A percentile compares a stretch with the other conserved stretches of the same genome.
These are phyloP conservation scores for Fusarium brevicatenulatum DNA, from an alignment of 2,329 filamentous ascomycete species.

Conservation along the genomic window DNA sequence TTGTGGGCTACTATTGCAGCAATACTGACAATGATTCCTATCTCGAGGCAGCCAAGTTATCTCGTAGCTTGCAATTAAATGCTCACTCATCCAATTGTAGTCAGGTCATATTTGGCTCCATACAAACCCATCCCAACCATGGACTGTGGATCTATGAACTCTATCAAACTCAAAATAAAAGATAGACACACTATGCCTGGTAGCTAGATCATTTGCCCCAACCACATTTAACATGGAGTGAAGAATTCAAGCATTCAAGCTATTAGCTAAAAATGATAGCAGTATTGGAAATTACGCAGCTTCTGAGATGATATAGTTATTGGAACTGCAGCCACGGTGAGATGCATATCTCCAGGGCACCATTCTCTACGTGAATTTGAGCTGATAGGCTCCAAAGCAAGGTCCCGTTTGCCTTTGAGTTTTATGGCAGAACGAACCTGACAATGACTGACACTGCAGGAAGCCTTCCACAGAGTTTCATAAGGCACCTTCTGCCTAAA, in stretches of 20 bases:
- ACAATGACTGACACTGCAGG: background rate
- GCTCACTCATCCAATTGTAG: background rate
- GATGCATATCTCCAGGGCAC: background rate
- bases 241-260: background rate
- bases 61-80: background rate
- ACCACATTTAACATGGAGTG: too few species aligned
- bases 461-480: background rate
- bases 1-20: background rate
- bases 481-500: background rate
- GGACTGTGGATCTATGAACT: background rate
- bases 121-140: background rate
- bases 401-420: background rate
- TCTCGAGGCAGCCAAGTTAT: too few species aligned
- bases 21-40: background rate
- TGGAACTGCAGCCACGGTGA: background rate
- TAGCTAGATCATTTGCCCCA: background rate
- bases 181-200: background rate
- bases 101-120: too few species aligned
- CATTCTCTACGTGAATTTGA: background rate
- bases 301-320: too few species aligned
- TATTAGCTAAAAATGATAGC: too few species aligned
- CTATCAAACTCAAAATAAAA: background rate
- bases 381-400: background rate
- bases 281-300: background rate
- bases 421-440: background rate